phyloP scores from a whole-genome alignment of 164 flowering plant species.

The Paratinospora sagittata region DNA sequence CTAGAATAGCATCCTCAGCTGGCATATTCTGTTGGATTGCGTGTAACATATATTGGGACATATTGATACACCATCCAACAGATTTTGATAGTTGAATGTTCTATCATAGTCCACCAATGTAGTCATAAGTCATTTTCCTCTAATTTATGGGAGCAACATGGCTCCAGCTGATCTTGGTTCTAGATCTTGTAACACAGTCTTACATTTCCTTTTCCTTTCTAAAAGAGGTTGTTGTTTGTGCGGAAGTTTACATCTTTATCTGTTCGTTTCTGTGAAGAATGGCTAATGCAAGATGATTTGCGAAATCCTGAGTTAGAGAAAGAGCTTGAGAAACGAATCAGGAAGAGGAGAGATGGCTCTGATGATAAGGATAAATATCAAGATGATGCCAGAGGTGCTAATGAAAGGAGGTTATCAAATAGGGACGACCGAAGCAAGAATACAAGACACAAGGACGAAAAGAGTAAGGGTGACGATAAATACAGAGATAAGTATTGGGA shows the following conservation, averaged over 20 bases:
- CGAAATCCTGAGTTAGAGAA: constrained; percentile 50
- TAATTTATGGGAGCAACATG: no score
- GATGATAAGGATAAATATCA: constrained; percentile 41
- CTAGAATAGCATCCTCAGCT: no score
- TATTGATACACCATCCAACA: no score
- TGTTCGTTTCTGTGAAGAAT: constrained; percentile 20
- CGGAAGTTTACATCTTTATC: background rate
- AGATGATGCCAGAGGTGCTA: constrained; percentile 37
- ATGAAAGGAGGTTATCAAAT: constrained; percentile 35
- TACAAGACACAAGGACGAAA: constrained; percentile 29
- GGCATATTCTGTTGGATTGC: no score
- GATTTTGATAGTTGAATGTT: no score
- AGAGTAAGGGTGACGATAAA: constrained; percentile 27
- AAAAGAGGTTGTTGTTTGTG: constrained; percentile 3
- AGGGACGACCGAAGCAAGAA: constrained; percentile 30
- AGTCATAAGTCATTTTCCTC: no score
- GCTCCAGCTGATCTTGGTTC: no score
- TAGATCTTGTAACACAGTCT: background rate
- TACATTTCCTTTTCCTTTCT: background rate
- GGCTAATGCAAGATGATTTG: constrained; percentile 30
- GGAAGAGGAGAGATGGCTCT: constrained; percentile 37
- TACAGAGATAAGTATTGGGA: constrained; percentile 27
- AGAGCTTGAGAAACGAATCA: constrained; percentile 47
- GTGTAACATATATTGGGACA: no score
- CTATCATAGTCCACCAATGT: no score